Evolutionary conservation across 371 early-diverging fungal genomes (phyloP).

Genomic region (Nematocida displodere): DNA sequence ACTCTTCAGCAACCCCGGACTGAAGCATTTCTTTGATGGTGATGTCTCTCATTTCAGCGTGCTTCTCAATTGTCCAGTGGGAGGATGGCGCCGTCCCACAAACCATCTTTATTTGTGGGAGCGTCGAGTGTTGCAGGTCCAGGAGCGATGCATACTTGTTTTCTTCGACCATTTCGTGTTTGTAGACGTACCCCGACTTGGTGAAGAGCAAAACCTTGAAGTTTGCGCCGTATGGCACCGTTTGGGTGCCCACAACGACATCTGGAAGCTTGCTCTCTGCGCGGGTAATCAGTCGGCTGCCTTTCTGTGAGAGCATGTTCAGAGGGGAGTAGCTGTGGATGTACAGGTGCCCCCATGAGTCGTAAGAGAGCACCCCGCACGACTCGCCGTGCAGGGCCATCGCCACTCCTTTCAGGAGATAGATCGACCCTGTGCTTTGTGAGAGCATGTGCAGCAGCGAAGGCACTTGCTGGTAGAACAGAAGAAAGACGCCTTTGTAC

Average conservation of each 20-base stretch:
- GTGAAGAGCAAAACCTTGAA: conserved; percentile 18
- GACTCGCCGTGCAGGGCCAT: conserved; percentile 1
- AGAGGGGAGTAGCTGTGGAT: conserved; percentile 61
- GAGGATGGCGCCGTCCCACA: conserved; percentile 29
- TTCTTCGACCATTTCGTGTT: conserved; percentile 29
- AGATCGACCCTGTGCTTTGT: conserved; percentile 34
- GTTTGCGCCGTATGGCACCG: not conserved
- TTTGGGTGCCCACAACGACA: conserved; percentile 5
- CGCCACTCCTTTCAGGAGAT: conserved; percentile 10
- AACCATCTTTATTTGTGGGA: not conserved
- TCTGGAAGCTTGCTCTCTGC: conserved; percentile 49
- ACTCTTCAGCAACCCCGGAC: conserved; percentile 31
- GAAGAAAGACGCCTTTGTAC: conserved; percentile 78
- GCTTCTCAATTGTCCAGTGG: conserved; percentile 38
- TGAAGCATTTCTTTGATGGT: conserved; percentile 40
- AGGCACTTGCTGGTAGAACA: conserved; percentile 88
- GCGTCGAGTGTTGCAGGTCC: conserved; percentile 18
- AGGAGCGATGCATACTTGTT: conserved; percentile 31
- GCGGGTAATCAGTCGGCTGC: conserved; percentile 55
- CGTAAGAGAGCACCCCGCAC: conserved; percentile 14
- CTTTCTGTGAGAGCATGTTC: conserved; percentile 56
- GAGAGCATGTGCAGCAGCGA: conserved; percentile 73
- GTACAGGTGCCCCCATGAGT: conserved; percentile 26
- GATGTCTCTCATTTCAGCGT: conserved; percentile 41
- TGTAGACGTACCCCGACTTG: conserved; percentile 38